Base-by-base conservation (phyloP, 768 basidiomycete genomes). In the Tylopilus intermedius region DNA sequence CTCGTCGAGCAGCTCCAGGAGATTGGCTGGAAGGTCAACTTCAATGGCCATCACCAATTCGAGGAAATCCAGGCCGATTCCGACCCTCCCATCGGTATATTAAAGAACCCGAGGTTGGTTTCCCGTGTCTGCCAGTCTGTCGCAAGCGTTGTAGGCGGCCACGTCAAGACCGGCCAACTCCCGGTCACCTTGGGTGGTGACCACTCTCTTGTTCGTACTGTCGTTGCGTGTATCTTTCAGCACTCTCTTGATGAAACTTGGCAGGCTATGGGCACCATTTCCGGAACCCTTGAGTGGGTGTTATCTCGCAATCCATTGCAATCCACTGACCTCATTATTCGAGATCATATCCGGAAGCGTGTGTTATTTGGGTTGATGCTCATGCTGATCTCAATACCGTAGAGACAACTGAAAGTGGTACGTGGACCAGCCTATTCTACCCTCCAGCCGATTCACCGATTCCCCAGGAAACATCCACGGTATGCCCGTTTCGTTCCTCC, bases 341-440 rank as follows among this genome's bases (percentile, higher is more conserved):
- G 46, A 91, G 90, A 52, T 74, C 76, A 43, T 78, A 90, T 64
- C 85, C 88, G 11, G 81, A 91, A 27, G 84, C 89, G 22, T 90
- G 90, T 66, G 85, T 99, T 33, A 74, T 99, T 55, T 98, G 96
- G 96, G 76, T 98, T 54, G 96, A 99, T 66, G 96, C 96, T 3
- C 96, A 97, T 62, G 88, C 93, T 18, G 96, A 98, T 67, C 92
- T 99, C 74, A 97, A 99, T 71, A 96, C 94, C 6, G 72, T 79
- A 10, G 82, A 86, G 51, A 82, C 89, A 14, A 94, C 94, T 18
- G 84, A 74, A 40, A 83, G 87, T 60, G 87, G 87, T 81, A 65
- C 50, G 72, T 62, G 33, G 42, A 8, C 33, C 51, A 37, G 39
- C 49, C 35, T 26, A 18, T 30, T 10, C 18, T 40, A 37, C 10